A percentile compares a stretch with the other conserved stretches of the same genome.
Conservation (phyloP, 202 grass and related monocot species). For the Dendrocalamus latiflorus region DNA sequence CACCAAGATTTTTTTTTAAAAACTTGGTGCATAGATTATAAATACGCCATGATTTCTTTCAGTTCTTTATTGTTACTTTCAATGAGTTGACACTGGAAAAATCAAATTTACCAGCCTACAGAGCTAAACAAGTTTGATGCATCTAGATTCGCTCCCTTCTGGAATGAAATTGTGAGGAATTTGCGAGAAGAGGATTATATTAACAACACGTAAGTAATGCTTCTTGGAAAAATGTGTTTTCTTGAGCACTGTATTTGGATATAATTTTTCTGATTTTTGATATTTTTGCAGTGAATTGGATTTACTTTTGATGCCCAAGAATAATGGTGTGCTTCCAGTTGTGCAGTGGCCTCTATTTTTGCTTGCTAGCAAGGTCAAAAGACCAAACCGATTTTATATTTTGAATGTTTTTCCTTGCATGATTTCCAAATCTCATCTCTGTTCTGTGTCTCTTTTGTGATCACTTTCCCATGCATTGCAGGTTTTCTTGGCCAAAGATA, state of each 20-base stretch:
- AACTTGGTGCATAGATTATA: not conserved
- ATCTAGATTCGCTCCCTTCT: constrained; percentile 90
- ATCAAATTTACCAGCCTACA: constrained; percentile 38
- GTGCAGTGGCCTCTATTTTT: constrained; percentile 97
- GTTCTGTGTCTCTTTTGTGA: not conserved
- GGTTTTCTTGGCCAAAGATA: constrained; percentile 95
- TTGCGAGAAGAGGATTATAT: constrained; percentile 92
- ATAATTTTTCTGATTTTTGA: constrained; percentile 2
- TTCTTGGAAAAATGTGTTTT: not conserved
- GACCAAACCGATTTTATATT: not conserved
- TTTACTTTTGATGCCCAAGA: constrained; percentile 83
- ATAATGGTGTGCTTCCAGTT: constrained; percentile 57
- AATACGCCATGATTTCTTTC: not conserved
- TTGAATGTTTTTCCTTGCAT: constrained; percentile 1
- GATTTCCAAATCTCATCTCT: not conserved
- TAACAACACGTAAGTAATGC: constrained; percentile 53
- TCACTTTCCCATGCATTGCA: constrained; percentile 18
- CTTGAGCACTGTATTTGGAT: not conserved
- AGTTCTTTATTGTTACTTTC: constrained; percentile 23
- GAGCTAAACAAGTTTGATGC: constrained; percentile 86
- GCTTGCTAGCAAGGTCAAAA: constrained; percentile 85
- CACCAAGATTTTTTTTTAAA: too few species aligned
- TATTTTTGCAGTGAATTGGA: constrained; percentile 67
- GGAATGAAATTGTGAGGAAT: constrained; percentile 89
- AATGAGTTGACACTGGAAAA: constrained; percentile 26